Evolutionary conservation across 768 basidiomycete genomes (phyloP), one percentile per base, ranked within the genome.

Genomic region (Dictyophora rubrovolvata): DNA sequence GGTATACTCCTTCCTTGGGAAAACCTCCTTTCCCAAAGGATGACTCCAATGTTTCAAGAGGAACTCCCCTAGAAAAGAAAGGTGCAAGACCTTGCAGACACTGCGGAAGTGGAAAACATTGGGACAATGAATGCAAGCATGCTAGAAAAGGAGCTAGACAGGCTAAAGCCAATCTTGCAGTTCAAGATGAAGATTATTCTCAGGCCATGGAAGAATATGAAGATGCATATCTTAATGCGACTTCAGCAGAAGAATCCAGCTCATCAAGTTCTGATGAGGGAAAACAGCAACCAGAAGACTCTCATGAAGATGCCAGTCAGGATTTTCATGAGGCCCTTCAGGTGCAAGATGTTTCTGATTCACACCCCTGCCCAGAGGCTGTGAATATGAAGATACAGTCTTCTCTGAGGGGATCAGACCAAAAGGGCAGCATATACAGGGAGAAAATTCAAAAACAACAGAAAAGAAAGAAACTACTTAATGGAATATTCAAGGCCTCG

Each of bases 121-220:
- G 71, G 73, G 69, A 74, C 53, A 47, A 59, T 1, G 69, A 73
- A 11, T 72, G 73, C 58, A 68, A 65, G n/a, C 59, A 73, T 59
- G 52, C 69, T 6, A 51, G 55, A 49, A 63, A 66, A 42, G 60
- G 61, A 1, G 54, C 36, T 33, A 58, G 61, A 16, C 6, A 53
- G 10, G 70, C 65, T 1, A 59, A 68, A 46, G 66, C 56, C 6
- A 68, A 71, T 22, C 22, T 63, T 3, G 62, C 20, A 2, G 14
- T 4, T 20, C 20, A 59, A 8, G 23, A 11, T 1, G 16, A 36
- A 7, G 21, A 49, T 0, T 20, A 21, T 4, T 65, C 69, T 5
- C 63, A 68, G 21, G 68, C 68, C 12, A 65, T 68, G 54, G 62
- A 66, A 1, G 70, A 66, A 5, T 71, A 73, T 47, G 65, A 73